A percentile compares a stretch with the other conserved stretches of the same genome.
Evolutionary conservation across 2,329 filamentous ascomycete species (phyloP).

Genomic region (Neofusicoccum sp.): DNA sequence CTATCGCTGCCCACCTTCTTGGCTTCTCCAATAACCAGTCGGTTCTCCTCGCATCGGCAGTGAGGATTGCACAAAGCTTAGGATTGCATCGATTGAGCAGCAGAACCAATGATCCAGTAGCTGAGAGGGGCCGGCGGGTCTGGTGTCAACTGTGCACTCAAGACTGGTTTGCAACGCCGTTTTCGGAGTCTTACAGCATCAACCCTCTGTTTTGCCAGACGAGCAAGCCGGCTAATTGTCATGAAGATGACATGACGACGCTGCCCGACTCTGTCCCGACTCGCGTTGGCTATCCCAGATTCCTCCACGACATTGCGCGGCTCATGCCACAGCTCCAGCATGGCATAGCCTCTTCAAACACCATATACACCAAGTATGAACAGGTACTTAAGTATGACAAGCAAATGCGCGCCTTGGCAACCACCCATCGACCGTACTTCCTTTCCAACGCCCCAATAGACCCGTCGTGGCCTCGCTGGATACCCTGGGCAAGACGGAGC

Average conservation of each 20-base stretch:
- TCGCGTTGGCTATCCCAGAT: conserved; percentile 26
- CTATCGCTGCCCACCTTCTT: conserved; percentile 54
- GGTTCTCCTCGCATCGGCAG: conserved; percentile 48
- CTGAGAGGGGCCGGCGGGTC: conserved; percentile 43
- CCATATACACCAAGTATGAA: conserved; percentile 44
- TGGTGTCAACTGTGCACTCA: conserved; percentile 46
- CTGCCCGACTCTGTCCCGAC: conserved; percentile 32
- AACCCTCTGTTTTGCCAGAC: conserved; percentile 41
- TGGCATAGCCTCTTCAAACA: conserved; percentile 37
- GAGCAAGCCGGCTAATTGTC: conserved; percentile 36
- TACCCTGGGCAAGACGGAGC: conserved; percentile 44
- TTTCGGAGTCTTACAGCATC: conserved; percentile 43
- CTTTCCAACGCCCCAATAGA: conserved; percentile 38
- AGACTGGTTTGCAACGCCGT: conserved; percentile 49
- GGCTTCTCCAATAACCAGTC: conserved; percentile 53
- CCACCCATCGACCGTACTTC: conserved; percentile 39
- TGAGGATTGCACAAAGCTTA: conserved; percentile 52
- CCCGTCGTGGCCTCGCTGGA: conserved; percentile 44
- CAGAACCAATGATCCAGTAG: conserved; percentile 25
- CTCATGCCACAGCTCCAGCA: conserved; percentile 44
- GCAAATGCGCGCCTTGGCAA: conserved; percentile 38
- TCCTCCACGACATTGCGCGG: conserved; percentile 40
- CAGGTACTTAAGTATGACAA: conserved; percentile 45
- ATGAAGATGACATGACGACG: conserved; percentile 38
- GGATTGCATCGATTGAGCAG: conserved; percentile 47